Conservation (phyloP, 2,329 filamentous ascomycete species). For the Trichothecium sympodiale region DNA sequence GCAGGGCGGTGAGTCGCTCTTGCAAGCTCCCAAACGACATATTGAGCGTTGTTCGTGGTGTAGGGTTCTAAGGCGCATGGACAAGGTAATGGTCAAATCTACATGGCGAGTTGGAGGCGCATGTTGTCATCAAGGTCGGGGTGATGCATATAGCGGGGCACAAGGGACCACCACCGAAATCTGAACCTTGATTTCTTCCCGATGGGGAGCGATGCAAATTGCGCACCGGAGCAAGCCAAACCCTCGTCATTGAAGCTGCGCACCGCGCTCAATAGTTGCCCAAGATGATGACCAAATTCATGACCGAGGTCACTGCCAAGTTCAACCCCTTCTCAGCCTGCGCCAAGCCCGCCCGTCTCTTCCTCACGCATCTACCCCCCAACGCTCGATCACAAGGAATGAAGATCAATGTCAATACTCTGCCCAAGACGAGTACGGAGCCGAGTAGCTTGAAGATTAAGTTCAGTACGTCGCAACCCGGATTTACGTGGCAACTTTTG, state of each 20-base stretch:
- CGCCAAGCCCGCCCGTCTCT: conserved; percentile 75
- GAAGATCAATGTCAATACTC: conserved; percentile 65
- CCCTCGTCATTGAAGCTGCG: not conserved
- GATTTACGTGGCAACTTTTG: not conserved
- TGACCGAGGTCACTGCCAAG: conserved; percentile 71
- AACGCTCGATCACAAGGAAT: conserved; percentile 63
- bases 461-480: conserved; percentile 63
- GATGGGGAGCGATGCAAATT: not conserved
- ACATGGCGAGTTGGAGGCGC: not conserved
- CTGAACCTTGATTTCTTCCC: not conserved
- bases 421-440: conserved; percentile 59
- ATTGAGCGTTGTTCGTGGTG: not conserved
- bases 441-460: conserved; percentile 63
- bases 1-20: conserved; percentile 47
- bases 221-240: no score
- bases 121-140: conserved; percentile 3
- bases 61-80: not conserved
- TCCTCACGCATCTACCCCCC: conserved; percentile 75
- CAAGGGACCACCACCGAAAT: not conserved
- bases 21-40: conserved; percentile 52
- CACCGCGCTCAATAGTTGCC: conserved; percentile 1
- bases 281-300: conserved; percentile 74
- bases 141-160: conserved; percentile 2
- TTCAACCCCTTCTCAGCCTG: conserved; percentile 85
- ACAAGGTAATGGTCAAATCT: not conserved